These are phyloP conservation scores for Plasmopara viticola DNA, from an alignment of 352 stramenopile genomes.

Conservation along the genomic window DNA sequence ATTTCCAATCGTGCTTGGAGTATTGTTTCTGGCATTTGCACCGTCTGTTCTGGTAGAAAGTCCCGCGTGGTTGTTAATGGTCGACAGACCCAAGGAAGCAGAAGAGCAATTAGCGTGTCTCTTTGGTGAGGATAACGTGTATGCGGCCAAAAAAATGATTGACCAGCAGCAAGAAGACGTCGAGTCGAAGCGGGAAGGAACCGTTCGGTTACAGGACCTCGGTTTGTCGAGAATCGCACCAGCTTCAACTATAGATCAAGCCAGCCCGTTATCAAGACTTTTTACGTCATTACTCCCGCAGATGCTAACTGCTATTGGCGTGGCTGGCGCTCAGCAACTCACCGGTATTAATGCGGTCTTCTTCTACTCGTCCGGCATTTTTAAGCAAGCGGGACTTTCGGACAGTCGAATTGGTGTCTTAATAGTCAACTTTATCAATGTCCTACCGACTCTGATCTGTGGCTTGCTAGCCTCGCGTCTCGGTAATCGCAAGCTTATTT, in stretches of 20 bases:
- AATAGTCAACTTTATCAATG: slow-evolving; percentile 30
- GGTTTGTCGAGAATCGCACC: not conserved
- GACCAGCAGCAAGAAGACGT: not conserved
- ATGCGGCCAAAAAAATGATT: not conserved
- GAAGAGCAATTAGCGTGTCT: not conserved
- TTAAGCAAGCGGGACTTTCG: slow-evolving; percentile 18
- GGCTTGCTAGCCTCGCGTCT: slow-evolving; percentile 21
- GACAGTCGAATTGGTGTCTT: slow-evolving; percentile 28
- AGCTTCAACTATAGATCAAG: slow-evolving; percentile 19
- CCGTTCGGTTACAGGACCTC: too few relatives aligned
- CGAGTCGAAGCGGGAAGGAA: not conserved
- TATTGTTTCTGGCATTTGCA: too few relatives aligned
- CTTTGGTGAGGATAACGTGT: slow-evolving; percentile 1
- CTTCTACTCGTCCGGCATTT: slow-evolving; percentile 33
- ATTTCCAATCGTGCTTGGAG: too few relatives aligned
- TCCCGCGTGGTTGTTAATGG: too few relatives aligned
- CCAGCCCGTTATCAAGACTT: slow-evolving; percentile 1
- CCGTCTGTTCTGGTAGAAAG: too few relatives aligned
- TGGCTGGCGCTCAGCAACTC: slow-evolving; percentile 35
- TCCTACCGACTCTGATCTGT: slow-evolving; percentile 25
- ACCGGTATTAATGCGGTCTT: slow-evolving; percentile 45
- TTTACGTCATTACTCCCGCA: slow-evolving; percentile 12
- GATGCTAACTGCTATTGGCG: slow-evolving; percentile 28
- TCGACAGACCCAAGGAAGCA: too few relatives aligned
- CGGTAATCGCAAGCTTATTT: slow-evolving; percentile 28